A percentile compares a stretch with the other conserved stretches of the same genome.
Evolutionary conservation across 441 rosid species (phyloP).

Genomic region (Breynia disticha): DNA sequence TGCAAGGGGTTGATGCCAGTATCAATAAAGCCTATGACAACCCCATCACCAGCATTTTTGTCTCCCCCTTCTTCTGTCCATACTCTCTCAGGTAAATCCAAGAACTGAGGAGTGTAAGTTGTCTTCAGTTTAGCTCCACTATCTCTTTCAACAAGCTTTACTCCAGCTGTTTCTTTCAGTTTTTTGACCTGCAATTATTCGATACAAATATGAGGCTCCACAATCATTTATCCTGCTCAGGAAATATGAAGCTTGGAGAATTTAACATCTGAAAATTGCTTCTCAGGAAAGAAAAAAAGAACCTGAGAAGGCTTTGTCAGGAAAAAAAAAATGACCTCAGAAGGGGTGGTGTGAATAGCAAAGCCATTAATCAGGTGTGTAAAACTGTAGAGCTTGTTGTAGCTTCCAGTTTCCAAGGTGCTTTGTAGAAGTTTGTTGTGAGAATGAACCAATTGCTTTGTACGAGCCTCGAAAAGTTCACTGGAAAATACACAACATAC

Average conservation of each 20-base stretch:
- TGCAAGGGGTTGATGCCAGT: constrained; percentile 70
- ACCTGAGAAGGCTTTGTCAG: constrained; percentile 36
- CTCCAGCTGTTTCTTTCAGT: constrained; percentile 38
- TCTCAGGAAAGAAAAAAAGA: not conserved
- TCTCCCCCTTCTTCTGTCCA: constrained; percentile 48
- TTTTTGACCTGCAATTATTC: constrained; percentile 46
- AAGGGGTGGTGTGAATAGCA: constrained; percentile 14
- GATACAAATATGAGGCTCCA: not conserved
- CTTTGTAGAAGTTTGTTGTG: constrained; percentile 56
- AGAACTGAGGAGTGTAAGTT: constrained; percentile 68
- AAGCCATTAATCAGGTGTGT: constrained; percentile 72
- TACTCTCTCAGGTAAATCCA: constrained; percentile 46
- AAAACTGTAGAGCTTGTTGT: constrained; percentile 80
- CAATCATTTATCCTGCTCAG: not conserved
- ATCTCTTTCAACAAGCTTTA: constrained; percentile 70
- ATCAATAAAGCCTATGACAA: constrained; percentile 74
- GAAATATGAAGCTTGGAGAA: not conserved
- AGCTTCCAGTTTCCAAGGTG: constrained; percentile 49
- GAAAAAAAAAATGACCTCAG: not conserved
- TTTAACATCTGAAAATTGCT: too few species aligned
- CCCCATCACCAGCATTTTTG: constrained; percentile 55
- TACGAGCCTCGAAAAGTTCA: constrained; percentile 30
- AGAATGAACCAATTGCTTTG: constrained; percentile 40
- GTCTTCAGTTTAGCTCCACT: constrained; percentile 82
- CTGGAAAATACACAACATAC: constrained; percentile 23